Evolutionary conservation across 2,329 filamentous ascomycete genomes (phyloP), one percentile per base, ranked within the genome.

Genomic region (Phaeosphaeriaceae sp.): DNA sequence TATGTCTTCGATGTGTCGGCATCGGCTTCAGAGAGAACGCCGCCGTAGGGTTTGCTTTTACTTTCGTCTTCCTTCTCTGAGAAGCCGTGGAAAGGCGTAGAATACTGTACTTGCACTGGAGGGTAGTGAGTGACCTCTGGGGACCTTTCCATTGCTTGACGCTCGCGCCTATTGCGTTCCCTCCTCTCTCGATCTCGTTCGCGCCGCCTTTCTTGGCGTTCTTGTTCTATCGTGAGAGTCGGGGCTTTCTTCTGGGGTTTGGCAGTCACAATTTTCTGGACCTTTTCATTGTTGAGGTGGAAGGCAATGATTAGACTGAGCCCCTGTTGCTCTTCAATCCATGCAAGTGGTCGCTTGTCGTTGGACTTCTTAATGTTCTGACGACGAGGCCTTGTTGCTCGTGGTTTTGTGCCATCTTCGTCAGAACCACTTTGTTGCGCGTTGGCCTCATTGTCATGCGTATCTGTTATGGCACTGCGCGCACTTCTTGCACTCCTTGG

Each of bases 11-110:
- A 89, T 0, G 95, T 99, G 71, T 98, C 94, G 1, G 93, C 93
- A 75, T 99, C 94, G 0, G 85, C 84, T 76, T 98, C 94, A 0
- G 87, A 91, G 25, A 99, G 83, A 51, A 99, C 96, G 1, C 95
- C 95, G 25, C 95, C 95, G 65, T 98, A 99, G 0, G 95, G 95
- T 74, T 97, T 98, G 50, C 91, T 91, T 75, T 96, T 97, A 41
- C 88, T 82, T 69, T 98, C 93, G 58, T 97, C 93, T 19, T 97
- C 94, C 65, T 91, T 91, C 66, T 97, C 94, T 60, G 91, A 90
- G 64, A 97, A 93, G 0, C 91, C 91, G 68, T 94, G 94, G 72
- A 96, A 94, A 1, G 91, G 91, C 60, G 92, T 90, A 1, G 88
- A 87, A 71, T 91, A 93, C 20, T 71, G 86, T 75, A 79, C 87